Base-by-base conservation (phyloP, 2,329 filamentous ascomycete genomes). In the Colletotrichum theobromicola region DNA sequence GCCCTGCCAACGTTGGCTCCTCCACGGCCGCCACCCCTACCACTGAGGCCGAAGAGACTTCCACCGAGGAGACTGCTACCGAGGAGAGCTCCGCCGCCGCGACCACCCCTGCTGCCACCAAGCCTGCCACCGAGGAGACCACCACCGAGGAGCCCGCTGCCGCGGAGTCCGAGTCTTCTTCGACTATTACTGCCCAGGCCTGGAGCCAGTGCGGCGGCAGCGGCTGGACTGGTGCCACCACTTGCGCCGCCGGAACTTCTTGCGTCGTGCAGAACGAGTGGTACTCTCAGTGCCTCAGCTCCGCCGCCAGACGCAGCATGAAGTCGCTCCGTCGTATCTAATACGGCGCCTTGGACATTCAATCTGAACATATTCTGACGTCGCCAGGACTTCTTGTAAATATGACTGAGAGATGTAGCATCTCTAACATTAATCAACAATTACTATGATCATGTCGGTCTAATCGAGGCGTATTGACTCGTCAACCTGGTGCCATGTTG, bases 201-300 rank as follows among this genome's bases (percentile, higher is more conserved):
- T 79, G 75, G 67, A 70, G 76, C 18, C 80, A 81, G 67, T 82
- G 80, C 26, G 80, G 79, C 28, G 80, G 80, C 16, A 75, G 63
- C 3, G 67, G 74, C 64, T 81, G 64, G 61, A 77, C 72, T 26
- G 80, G 80, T 10, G 64, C 77, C 26, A 81, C 78, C 7, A 68
- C 70, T 24, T 82, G 80, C 50, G 78, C 62, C 26, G 50, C 77
- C 21, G 80, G 80, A 75, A 67, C 61, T 2, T 61, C 61, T 24
- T 77, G 76, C 61, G 57, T 63, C n/a, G 76, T 62, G 4, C 74
- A 76, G 28, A 78, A 75, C 34, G 53, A 70, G 35, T 77, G 88
- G 80, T 93, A 92, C 79, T 92, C 86, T 87, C 90, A 92, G 76
- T 92, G 76, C 89, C 88, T 30, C 84, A 81, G 2, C 87, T 79